Base-by-base conservation (phyloP, 441 rosid species). In the Biscutella laevigata region DNA sequence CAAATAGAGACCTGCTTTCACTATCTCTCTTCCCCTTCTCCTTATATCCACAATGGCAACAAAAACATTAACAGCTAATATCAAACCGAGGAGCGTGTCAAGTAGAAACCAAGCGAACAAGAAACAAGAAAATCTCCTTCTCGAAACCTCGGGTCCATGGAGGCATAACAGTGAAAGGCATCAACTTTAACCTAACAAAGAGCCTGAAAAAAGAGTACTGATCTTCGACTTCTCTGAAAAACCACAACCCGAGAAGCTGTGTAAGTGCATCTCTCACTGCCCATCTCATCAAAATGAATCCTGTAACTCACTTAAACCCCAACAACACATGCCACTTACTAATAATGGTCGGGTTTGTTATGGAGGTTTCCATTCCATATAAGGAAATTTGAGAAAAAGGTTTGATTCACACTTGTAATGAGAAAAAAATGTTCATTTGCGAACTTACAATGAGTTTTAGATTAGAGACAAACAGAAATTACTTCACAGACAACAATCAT, bases 201-300 rank as follows among this genome's bases (percentile, higher is more conserved):
- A 91, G 72, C 81, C 83, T 82, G 27, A 91, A 85, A 69, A 88
- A 88, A 1, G 95, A 80, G 74, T 70, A 83, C 39, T 84, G 96
- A 76, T 88, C 96, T 66, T 86, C 80, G 43, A 86, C 76, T 40
- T 84, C 90, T 10, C 95, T 88, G 38, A 92, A 88, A 56, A 74
- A 84, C 95, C 95, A 92, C 61, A 86, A 61, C 4, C 97, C 99
- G 1, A 86, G 72, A 48, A 92, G 77, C 84, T 84, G 99, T 15
- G 92, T 84, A 62, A 88, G 53, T 1, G 95, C 94, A 64, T 94
- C 99, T 59, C 95, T 77, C 45, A 88, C 84, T 0, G 97, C 97
- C 97, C 97, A 86, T 53, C 83, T 73, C 88, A 86, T 85, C 42
- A 88, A 68, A 62, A 92, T 64, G 62, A 84, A 88, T 2, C 99